Conservation (phyloP, 2,329 filamentous ascomycete species). For the Aspergillus unguis region DNA sequence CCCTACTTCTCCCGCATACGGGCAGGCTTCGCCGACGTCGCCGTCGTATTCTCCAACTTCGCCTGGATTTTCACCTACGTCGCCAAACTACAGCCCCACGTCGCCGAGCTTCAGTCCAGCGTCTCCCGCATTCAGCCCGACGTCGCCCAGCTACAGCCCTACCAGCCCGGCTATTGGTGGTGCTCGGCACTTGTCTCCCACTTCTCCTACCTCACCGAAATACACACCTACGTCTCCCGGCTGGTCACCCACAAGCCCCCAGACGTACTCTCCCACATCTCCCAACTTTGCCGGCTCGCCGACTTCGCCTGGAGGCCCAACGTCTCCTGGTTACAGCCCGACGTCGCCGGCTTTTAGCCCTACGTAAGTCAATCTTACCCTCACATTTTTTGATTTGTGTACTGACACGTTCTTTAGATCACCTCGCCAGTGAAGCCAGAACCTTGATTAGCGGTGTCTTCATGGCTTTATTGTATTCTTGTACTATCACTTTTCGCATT, state of each 20-base stretch:
- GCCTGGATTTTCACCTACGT: constrained; percentile 56
- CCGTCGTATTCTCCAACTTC: constrained; percentile 54
- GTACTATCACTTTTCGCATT: constrained; percentile 37
- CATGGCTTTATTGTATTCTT: constrained; percentile 31
- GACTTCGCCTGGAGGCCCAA: constrained; percentile 41
- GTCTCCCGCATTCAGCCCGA: constrained; percentile 53
- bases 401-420: constrained; percentile 28
- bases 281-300: constrained; percentile 47
- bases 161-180: constrained; percentile 50
- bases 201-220: constrained; percentile 50
- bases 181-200: constrained; percentile 42
- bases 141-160: constrained; percentile 57
- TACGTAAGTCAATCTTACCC: constrained; percentile 32
- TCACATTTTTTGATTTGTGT: too few relatives aligned
- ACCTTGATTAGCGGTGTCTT: constrained; percentile 19
- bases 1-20: constrained; percentile 69
- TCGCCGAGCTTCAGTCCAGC: constrained; percentile 55
- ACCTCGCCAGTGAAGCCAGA: constrained; percentile 39
- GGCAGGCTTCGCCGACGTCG: constrained; percentile 64
- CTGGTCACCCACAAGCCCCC: constrained; percentile 47
- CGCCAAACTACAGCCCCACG: constrained; percentile 59
- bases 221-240: constrained; percentile 57
- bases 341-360: constrained; percentile 44
- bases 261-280: constrained; percentile 50
- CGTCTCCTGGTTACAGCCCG: constrained; percentile 44